phyloP scores from a whole-genome alignment of 257 asterid genomes.

The Nicotiana otophora region DNA sequence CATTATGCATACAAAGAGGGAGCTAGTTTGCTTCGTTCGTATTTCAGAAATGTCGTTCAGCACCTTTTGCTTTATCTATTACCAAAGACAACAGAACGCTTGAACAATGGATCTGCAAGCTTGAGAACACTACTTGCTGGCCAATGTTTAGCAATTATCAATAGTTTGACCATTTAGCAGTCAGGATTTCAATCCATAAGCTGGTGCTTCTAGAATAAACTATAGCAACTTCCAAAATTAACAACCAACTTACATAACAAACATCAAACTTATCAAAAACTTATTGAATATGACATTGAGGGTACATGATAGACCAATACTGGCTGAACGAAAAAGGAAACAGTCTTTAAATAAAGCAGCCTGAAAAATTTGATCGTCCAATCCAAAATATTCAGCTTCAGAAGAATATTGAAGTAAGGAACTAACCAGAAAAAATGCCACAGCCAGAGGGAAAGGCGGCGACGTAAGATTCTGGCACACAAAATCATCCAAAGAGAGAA shows the following conservation, averaged over 20 bases:
- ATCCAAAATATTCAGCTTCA: not conserved
- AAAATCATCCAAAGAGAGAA: not conserved
- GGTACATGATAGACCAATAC: not conserved
- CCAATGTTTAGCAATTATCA: no score
- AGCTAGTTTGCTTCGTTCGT: not conserved
- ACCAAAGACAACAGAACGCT: not conserved
- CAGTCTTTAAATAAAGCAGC: not conserved
- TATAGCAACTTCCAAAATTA: not conserved
- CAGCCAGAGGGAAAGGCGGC: not conserved
- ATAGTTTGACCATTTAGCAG: no score
- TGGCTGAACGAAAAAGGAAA: no score
- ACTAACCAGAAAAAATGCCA: not conserved
- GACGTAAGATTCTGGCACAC: not conserved
- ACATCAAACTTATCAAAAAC: not conserved
- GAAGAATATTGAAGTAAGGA: not conserved
- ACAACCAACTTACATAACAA: not conserved
- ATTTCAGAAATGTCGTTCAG: not conserved
- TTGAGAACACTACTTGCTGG: not conserved
- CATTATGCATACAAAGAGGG: not conserved
- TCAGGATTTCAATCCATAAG: no score
- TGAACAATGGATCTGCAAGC: not conserved
- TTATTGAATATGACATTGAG: not conserved
- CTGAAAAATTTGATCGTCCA: not conserved
- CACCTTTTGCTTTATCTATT: not conserved
- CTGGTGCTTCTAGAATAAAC: not conserved